Evolutionary conservation across 2,329 filamentous ascomycete species (phyloP).

Genomic region (Cladosporium cucumerinum): DNA sequence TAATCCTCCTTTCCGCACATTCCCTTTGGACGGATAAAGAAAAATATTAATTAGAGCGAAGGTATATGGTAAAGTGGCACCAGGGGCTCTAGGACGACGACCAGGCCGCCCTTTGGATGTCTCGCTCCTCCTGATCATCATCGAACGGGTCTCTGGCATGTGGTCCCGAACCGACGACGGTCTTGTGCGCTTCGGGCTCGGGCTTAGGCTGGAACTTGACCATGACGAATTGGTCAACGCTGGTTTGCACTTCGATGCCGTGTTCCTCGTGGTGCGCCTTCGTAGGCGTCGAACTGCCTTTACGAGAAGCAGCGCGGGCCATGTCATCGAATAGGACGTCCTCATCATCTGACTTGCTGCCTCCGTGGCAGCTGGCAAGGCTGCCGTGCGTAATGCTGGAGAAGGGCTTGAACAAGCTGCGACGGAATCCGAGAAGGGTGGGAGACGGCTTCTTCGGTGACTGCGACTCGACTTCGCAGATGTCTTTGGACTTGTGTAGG

Average conservation of each 20-base stretch:
- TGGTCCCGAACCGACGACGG: not conserved
- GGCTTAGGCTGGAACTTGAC: not conserved
- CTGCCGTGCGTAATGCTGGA: conserved; percentile 4
- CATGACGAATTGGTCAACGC: conserved; percentile 5
- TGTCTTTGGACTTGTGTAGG: conserved; percentile 5
- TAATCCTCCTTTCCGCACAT: not conserved
- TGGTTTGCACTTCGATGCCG: conserved; percentile 6
- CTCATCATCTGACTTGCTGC: conserved; percentile 2
- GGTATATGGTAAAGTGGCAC: not conserved
- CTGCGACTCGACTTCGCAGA: conserved; percentile 6
- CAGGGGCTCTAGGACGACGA: not conserved
- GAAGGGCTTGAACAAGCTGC: conserved; percentile 13
- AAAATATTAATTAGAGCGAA: not conserved
- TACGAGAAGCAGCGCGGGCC: not conserved
- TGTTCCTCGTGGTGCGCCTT: not conserved
- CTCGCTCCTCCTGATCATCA: conserved; percentile 10
- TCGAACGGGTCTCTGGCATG: not conserved
- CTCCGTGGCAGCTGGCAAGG: conserved; percentile 5
- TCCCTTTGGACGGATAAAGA: not conserved
- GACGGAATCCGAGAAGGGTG: conserved; percentile 12
- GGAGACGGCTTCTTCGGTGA: not conserved
- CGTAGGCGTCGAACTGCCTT: not conserved
- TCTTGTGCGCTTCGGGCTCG: conserved; percentile 6
- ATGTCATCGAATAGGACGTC: conserved; percentile 7
- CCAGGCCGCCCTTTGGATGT: conserved; percentile 12